Percentiles rank a stretch among this genome's conserved stretches.
These are phyloP conservation scores for Suillus fuscotomentosus DNA, from an alignment of 768 basidiomycete genomes.

Conservation along the genomic window DNA sequence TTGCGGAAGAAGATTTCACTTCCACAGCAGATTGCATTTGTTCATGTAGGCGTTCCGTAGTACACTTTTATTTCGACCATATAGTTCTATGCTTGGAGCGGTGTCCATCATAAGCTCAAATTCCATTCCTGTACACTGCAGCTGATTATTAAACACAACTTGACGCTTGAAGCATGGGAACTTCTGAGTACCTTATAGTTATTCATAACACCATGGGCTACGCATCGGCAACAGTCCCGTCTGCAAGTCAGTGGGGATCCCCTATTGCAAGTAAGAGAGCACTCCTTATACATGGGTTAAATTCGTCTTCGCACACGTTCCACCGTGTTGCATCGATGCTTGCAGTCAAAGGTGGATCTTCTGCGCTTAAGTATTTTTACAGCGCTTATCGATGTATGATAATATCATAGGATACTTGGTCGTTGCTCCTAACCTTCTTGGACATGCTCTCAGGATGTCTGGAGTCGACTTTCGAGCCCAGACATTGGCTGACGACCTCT, in stretches of 20 bases:
- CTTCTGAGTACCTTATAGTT: too few species aligned
- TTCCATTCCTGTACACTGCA: too few species aligned
- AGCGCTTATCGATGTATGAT: background rate
- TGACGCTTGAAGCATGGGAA: background rate
- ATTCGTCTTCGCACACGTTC: conserved; percentile 13
- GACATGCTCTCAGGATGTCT: conserved; percentile 15
- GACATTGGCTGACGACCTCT: conserved; percentile 2
- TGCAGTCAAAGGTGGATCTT: conserved; percentile 16
- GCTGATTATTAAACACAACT: too few species aligned
- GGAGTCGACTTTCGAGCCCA: background rate
- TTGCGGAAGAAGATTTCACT: too few species aligned
- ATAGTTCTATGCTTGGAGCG: too few species aligned
- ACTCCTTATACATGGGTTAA: conserved; percentile 21
- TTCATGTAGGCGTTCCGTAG: background rate
- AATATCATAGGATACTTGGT: conserved; percentile 22
- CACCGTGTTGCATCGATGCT: conserved; percentile 12
- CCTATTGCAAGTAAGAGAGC: conserved; percentile 16
- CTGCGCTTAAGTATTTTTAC: too few species aligned
- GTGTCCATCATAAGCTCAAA: background rate
- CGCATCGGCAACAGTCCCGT: background rate
- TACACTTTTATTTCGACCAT: too few species aligned
- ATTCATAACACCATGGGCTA: background rate
- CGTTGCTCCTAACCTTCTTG: conserved; percentile 22
- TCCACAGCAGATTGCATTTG: too few species aligned
- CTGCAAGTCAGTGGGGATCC: conserved; percentile 17